Conservation (phyloP, 192 early-diverging fungal species). For the Neocallimastix lanati region DNA sequence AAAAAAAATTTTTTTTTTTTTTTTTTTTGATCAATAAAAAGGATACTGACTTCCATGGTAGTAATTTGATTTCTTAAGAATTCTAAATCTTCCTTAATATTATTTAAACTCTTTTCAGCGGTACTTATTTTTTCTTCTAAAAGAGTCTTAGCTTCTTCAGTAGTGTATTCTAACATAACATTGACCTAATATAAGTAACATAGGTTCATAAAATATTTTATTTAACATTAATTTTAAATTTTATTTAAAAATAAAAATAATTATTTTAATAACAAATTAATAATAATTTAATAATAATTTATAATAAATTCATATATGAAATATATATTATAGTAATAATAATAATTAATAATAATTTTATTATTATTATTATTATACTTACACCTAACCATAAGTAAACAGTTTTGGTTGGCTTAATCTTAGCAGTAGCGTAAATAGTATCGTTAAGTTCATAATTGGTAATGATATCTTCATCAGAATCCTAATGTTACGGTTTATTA, state of each 20-base stretch:
- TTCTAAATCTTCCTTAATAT: constrained; percentile 74
- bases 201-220: too few relatives aligned
- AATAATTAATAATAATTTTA: too few relatives aligned
- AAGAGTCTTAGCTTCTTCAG: constrained; percentile 68
- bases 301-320: too few relatives aligned
- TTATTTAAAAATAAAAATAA: too few relatives aligned
- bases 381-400: constrained; percentile 94
- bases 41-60: constrained; percentile 89
- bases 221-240: too few relatives aligned
- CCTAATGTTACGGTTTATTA: too few relatives aligned
- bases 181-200: too few relatives aligned
- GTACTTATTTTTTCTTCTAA: constrained; percentile 53
- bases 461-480: constrained; percentile 45
- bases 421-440: constrained; percentile 75
- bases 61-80: constrained; percentile 94
- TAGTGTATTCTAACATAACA: constrained; percentile 90
- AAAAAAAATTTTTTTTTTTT: too few relatives aligned
- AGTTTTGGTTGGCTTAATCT: constrained; percentile 49
- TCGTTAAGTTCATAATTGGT: constrained; percentile 88
- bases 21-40: constrained; percentile 7
- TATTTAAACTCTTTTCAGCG: constrained; percentile 49
- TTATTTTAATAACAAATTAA: too few relatives aligned
- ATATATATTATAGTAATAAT: too few relatives aligned
- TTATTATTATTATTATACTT: constrained; percentile 11
- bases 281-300: too few relatives aligned